Evolutionary conservation across 805 yeast genomes (phyloP), one percentile per base, ranked within the genome.

Genomic region (Lachancea cidri): DNA sequence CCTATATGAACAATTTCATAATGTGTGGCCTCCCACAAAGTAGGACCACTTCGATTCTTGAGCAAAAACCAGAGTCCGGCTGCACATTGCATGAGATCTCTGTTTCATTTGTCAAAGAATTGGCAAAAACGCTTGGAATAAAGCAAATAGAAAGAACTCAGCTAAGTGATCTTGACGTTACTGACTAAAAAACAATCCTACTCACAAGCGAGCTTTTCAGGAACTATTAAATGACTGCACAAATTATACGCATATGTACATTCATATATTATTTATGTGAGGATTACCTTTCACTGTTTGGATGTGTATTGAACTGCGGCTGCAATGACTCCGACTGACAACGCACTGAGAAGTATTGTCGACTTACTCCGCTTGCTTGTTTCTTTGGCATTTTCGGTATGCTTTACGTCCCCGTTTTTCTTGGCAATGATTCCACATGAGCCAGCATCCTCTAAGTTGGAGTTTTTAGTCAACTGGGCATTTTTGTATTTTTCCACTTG

Each of bases 11-110:
- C 45, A 68, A 71, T 22, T 77, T 86, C 47, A 81, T 78, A 4
- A 86, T 95, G 73, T 93, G 98, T 66, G 98, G 98, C 1, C 67
- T 89, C 25, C 77, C 83, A 0, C 77, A 74, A 5, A 72, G 73
- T 32, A 50, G 52, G n/a, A 83, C 84, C 19, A 77, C 83, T 0
- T 73, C 79, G 4, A 67, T 83, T 24, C 42, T 57, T 3, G 58
- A 64, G 13, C 53, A 56, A 35, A 60, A 56, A 3, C 58, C 55
- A 5, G 46, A 51, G 15, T 43, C 58, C 4, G 37, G 46, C 5
- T 22, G 53, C 1, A 34, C 52, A 16, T 62, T 67, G 1, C 55
- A 57, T n/a, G 65, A 64, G 3, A 71, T 79, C 9, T 71, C 76
- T 2, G 50, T 58, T 5, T 47, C 58, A 14, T 71, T 80, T 46